These are phyloP conservation scores for Exophiala spinifera DNA, from an alignment of 2,329 filamentous ascomycete genomes.

Conservation along the genomic window DNA sequence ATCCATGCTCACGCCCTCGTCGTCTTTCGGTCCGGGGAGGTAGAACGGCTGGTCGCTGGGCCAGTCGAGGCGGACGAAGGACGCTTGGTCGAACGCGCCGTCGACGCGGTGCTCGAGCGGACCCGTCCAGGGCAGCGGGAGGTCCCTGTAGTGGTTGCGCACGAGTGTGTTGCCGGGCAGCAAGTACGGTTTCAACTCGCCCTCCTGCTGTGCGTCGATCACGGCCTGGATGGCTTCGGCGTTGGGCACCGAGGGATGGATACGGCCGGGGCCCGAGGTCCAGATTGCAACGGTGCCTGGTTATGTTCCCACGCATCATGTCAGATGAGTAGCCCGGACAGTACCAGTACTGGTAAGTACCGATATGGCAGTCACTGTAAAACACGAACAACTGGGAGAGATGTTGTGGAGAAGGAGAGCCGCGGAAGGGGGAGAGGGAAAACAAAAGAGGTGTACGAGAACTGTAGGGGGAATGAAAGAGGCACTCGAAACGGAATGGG, in stretches of 20 bases:
- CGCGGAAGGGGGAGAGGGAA: too few relatives aligned
- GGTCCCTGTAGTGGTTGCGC: conserved; percentile 41
- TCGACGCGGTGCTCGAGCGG: conserved; percentile 16
- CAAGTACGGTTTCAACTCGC: conserved; percentile 43
- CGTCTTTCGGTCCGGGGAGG: conserved; percentile 11
- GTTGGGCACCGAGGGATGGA: conserved; percentile 41
- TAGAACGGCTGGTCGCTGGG: conserved; percentile 29
- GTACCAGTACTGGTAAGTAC: too few relatives aligned
- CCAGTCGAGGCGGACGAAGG: conserved; percentile 13
- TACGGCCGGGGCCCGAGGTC: conserved; percentile 32
- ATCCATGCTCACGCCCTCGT: conserved; percentile 29
- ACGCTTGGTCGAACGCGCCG: conserved; percentile 5
- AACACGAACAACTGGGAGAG: too few relatives aligned
- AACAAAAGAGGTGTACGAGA: too few relatives aligned
- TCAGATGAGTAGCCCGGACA: too few relatives aligned
- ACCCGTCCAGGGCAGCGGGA: conserved; percentile 50
- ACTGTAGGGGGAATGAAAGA: too few relatives aligned
- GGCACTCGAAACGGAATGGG: too few relatives aligned
- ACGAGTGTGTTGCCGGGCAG: conserved; percentile 43
- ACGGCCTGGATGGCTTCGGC: conserved; percentile 42
- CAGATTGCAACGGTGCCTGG: conserved; percentile 53
- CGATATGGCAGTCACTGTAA: too few relatives aligned
- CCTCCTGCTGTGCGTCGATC: conserved; percentile 38
- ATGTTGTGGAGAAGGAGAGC: too few relatives aligned
- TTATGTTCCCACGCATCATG: too few relatives aligned